Evolutionary conservation across 345 rosid genomes (phyloP).

Genomic region (Sisymbrium irio): DNA sequence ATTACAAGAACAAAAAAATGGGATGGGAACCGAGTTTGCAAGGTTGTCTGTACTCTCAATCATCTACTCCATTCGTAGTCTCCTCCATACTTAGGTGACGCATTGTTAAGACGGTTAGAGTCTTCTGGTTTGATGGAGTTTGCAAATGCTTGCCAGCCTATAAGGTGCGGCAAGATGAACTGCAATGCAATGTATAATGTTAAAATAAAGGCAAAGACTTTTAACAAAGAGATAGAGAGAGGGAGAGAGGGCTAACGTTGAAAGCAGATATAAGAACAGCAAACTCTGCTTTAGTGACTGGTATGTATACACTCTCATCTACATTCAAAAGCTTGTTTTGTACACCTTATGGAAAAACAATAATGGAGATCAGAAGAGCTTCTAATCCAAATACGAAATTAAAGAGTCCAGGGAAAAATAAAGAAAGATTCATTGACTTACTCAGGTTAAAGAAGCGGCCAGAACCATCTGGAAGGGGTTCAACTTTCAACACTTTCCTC

Average conservation of each 20-base stretch:
- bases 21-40: not conserved
- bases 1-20: conserved; percentile 4
- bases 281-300: conserved; percentile 74
- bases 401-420: conserved; percentile 21
- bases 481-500: conserved; percentile 88
- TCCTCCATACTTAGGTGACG: conserved; percentile 62
- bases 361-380: conserved; percentile 13
- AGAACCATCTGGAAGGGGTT: conserved; percentile 92
- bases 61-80: conserved; percentile 81
- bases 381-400: not conserved
- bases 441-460: conserved; percentile 94
- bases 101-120: conserved; percentile 40
- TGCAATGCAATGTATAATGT: conserved; percentile 33
- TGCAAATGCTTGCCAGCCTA: conserved; percentile 84
- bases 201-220: not conserved
- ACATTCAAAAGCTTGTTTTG: conserved; percentile 76
- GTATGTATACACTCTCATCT: conserved; percentile 83
- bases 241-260: conserved; percentile 48
- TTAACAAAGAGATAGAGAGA: not conserved
- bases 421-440: conserved; percentile 29
- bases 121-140: conserved; percentile 55
- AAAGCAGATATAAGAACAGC: conserved; percentile 72
- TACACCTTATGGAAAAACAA: conserved; percentile 52
- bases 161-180: conserved; percentile 73
- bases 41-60: conserved; percentile 4